phyloP scores from a whole-genome alignment of 2,329 filamentous ascomycete species.

The Alternaria tenuissima region DNA sequence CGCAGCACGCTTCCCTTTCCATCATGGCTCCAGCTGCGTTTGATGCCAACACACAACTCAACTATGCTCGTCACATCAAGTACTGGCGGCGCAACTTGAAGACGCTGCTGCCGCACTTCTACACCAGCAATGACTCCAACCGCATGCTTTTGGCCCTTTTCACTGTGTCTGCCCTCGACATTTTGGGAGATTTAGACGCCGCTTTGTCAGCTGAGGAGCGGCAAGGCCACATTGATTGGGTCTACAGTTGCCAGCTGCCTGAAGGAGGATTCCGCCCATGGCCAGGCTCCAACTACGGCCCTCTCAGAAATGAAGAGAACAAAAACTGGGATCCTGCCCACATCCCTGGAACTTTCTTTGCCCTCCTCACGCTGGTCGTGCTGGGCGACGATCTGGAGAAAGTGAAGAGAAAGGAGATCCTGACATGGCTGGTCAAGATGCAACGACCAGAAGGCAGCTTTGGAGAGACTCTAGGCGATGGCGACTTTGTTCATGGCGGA shows the following conservation, averaged over 20 bases:
- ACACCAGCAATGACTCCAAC: slow-evolving; percentile 88
- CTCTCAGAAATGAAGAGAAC: slow-evolving; percentile 60
- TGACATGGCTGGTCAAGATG: slow-evolving; percentile 77
- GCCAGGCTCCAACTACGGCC: slow-evolving; percentile 69
- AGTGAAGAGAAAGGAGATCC: slow-evolving; percentile 71
- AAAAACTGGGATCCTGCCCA: slow-evolving; percentile 77
- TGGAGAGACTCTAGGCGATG: slow-evolving; percentile 76
- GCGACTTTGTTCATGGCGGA: slow-evolving; percentile 73
- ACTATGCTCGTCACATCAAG: slow-evolving; percentile 70
- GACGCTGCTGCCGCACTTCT: slow-evolving; percentile 79
- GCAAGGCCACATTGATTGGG: slow-evolving; percentile 72
- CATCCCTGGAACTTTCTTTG: slow-evolving; percentile 88
- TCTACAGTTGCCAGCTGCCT: slow-evolving; percentile 85
- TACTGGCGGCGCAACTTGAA: slow-evolving; percentile 94
- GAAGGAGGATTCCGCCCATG: slow-evolving; percentile 89
- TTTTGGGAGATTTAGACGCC: slow-evolving; percentile 71
- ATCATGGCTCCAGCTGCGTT: slow-evolving; percentile 30
- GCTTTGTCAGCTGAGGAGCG: slow-evolving; percentile 64
- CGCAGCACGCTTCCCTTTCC: slow-evolving; percentile 7
- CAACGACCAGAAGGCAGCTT: slow-evolving; percentile 91
- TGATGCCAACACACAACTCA: slow-evolving; percentile 35
- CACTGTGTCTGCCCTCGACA: slow-evolving; percentile 82
- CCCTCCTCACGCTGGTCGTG: slow-evolving; percentile 75
- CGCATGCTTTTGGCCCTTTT: slow-evolving; percentile 92
- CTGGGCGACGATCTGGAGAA: slow-evolving; percentile 68